phyloP scores from a whole-genome alignment of 257 asterid species.

The Scutellaria barbata region DNA sequence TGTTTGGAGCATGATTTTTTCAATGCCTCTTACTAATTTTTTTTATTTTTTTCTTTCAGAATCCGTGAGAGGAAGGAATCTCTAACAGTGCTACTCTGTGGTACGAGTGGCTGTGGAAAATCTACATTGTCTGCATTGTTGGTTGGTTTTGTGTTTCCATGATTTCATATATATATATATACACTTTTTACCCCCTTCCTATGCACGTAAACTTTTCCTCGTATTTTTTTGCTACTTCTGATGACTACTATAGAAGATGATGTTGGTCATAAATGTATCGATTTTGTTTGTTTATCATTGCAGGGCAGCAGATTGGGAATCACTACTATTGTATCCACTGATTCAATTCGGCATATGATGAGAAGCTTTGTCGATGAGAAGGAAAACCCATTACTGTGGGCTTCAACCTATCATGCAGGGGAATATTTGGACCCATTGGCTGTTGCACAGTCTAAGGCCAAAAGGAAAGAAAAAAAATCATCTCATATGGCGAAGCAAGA shows the following conservation, averaged over 20 bases:
- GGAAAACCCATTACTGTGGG: slow-evolving; percentile 90
- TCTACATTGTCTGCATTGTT: slow-evolving; percentile 93
- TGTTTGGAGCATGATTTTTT: neutral
- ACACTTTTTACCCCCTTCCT: slow-evolving; percentile 13
- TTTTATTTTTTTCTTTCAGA: slow-evolving; percentile 45
- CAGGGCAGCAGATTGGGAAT: slow-evolving; percentile 96
- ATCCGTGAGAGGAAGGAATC: slow-evolving; percentile 87
- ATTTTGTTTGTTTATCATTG: slow-evolving; percentile 22
- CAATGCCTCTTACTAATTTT: slow-evolving; percentile 11
- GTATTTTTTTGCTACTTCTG: neutral
- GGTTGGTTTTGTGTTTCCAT: slow-evolving; percentile 53
- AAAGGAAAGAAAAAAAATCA: slow-evolving; percentile 80
- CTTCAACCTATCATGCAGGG: slow-evolving; percentile 97
- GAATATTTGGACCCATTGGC: slow-evolving; percentile 88
- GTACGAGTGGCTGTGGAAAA: slow-evolving; percentile 97
- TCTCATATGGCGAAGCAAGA: slow-evolving; percentile 50
- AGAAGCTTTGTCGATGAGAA: slow-evolving; percentile 89
- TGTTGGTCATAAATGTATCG: neutral
- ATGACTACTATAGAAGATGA: slow-evolving; percentile 8
- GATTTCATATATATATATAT: slow-evolving; percentile 2
- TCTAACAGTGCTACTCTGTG: slow-evolving; percentile 78
- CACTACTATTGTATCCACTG: slow-evolving; percentile 89
- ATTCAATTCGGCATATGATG: slow-evolving; percentile 96
- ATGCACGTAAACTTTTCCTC: neutral
- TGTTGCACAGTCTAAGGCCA: slow-evolving; percentile 83